Evolutionary conservation across 2,329 filamentous ascomycete species (phyloP).

Genomic region (Diaporthe citriasiana): DNA sequence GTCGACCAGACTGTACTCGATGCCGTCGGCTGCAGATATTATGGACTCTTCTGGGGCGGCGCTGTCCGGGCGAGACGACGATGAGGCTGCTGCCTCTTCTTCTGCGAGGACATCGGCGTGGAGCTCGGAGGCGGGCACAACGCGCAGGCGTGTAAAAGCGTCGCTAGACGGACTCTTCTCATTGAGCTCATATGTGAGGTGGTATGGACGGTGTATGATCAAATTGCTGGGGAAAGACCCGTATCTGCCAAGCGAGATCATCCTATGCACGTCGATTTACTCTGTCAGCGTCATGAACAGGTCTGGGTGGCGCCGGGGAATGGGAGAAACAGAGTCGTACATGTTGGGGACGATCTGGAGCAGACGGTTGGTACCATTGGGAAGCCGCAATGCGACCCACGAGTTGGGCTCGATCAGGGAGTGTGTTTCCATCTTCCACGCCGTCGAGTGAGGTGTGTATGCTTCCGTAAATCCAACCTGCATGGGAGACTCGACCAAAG

Average conservation of each 20-base stretch:
- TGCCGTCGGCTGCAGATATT: slow-evolving; percentile 54
- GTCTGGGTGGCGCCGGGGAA: not conserved
- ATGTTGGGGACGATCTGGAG: slow-evolving; percentile 73
- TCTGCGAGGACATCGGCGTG: slow-evolving; percentile 81
- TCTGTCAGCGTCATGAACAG: slow-evolving; percentile 41
- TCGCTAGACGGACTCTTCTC: slow-evolving; percentile 75
- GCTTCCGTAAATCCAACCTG: not conserved
- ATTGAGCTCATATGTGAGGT: slow-evolving; percentile 90
- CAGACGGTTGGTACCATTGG: slow-evolving; percentile 70
- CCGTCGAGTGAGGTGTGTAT: not conserved
- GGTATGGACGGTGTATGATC: slow-evolving; percentile 90
- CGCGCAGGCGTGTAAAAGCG: slow-evolving; percentile 77
- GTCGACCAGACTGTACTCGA: slow-evolving; percentile 62
- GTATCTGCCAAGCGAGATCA: slow-evolving; percentile 91
- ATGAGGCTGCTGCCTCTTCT: slow-evolving; percentile 46
- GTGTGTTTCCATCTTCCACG: slow-evolving; percentile 51
- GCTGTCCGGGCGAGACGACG: slow-evolving; percentile 55
- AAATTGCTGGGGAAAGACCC: slow-evolving; percentile 91
- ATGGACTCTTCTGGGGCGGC: slow-evolving; percentile 58
- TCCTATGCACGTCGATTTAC: slow-evolving; percentile 63
- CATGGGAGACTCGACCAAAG: not conserved
- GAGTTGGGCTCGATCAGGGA: slow-evolving; percentile 68
- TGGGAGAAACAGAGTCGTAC: slow-evolving; percentile 54
- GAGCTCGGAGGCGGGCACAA: slow-evolving; percentile 85
- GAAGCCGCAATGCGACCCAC: slow-evolving; percentile 72